A percentile compares a stretch with the other conserved stretches of the same genome.
Conservation (phyloP, 495 filamentous ascomycete genomes). For the Cudoniella acicularis region DNA sequence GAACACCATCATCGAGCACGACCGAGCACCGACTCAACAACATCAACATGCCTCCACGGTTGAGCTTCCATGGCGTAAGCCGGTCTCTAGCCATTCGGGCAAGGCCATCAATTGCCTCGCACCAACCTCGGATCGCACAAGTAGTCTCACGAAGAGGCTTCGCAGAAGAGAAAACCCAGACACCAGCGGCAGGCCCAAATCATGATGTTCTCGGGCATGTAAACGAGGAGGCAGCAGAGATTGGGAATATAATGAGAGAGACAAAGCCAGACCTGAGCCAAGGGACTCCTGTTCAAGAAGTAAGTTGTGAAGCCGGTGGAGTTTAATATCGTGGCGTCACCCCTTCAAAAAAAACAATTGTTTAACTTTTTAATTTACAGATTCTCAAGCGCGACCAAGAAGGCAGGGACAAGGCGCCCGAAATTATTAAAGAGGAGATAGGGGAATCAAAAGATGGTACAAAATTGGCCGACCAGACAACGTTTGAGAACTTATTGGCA, state of each 20-base stretch:
- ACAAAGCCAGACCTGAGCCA: conserved; percentile 57
- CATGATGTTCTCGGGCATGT: conserved; percentile 56
- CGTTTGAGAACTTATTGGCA: conserved; percentile 16
- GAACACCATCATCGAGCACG: background rate
- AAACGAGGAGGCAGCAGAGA: conserved; percentile 61
- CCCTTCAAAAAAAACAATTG: too few species aligned
- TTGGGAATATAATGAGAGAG: conserved; percentile 51
- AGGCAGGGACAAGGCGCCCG: conserved; percentile 59
- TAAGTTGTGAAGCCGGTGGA: conserved; percentile 29
- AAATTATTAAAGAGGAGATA: conserved; percentile 61
- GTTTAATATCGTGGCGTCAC: conserved; percentile 9
- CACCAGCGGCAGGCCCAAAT: conserved; percentile 42
- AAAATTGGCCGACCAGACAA: conserved; percentile 22
- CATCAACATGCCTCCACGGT: conserved; percentile 38
- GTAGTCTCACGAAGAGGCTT: conserved; percentile 21
- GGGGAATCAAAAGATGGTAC: background rate
- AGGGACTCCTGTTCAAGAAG: conserved; percentile 63
- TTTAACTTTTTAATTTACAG: too few species aligned
- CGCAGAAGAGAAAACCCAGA: conserved; percentile 37
- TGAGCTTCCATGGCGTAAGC: conserved; percentile 40
- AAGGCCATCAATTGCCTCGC: conserved; percentile 29
- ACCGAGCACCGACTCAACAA: background rate
- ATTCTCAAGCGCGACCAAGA: conserved; percentile 62
- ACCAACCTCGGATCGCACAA: conserved; percentile 11
- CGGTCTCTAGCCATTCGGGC: conserved; percentile 42